Evolutionary conservation across 352 stramenopile species (phyloP), one percentile per base, ranked within the genome.

Genomic region (Pythium phragmiticola): DNA sequence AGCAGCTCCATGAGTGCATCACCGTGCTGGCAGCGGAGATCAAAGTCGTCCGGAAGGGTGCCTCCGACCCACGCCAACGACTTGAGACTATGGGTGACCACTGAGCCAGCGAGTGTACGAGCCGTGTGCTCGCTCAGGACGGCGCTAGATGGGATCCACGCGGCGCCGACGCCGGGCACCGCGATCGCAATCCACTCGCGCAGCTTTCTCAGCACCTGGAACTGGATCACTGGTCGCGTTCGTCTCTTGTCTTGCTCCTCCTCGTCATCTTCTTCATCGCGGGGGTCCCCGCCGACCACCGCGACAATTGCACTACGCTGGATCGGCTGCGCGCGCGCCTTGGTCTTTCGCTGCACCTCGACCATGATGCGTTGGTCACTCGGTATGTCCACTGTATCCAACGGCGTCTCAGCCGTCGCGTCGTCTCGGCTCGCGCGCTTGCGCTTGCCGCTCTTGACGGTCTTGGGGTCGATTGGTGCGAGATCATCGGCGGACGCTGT

Each of bases 121-220:
- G 33, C 9, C 9, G n/a, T 57, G 30, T n/a, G 14, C 43, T 67
- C 51, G 16, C 47, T 50, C 4, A 46, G 16, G 3, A 61, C 52
- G 17, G 52, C 51, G 3, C 42, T 55, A 1, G 7, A 13, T 56
- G 51, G 60, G 46, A 67, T 61, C 60, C 60, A 67, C 21, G 39
- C 60, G 33, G 52, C 53, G 16, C 60, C 60, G 13, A 34, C 51
- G 11, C 60, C 60, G 11, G 60, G 51, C 4, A 67, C 60, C 3
- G 39, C 60, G 23, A 67, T 34, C 30, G 60, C 60, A 8, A 67
- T 28, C 60, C 51, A 67, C 12, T 23, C 60, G 16, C 59, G 50
- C 21, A 66, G 42, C 17, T 53, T 53, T 26, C 61, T 43, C n/a
- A 68, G 17, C 7, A 68, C 53, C n/a, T 68, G 61, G 16, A 47